phyloP scores from a whole-genome alignment of 805 yeast genomes.

The Kregervanrija delftensis region DNA sequence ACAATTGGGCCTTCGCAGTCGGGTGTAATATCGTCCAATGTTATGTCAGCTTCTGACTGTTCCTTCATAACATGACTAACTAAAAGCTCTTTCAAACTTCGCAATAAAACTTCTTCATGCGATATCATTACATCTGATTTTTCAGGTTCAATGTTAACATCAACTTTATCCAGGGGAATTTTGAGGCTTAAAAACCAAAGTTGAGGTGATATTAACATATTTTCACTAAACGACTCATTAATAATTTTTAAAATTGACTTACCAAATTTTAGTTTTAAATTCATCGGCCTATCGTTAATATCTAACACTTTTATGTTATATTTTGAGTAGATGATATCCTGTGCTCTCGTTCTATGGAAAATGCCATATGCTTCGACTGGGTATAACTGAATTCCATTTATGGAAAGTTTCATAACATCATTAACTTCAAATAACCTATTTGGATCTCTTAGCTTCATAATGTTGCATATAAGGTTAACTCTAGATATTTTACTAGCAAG shows the following conservation, averaged over 20 bases:
- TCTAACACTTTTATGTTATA: conserved; percentile 23
- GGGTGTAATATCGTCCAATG: neutral
- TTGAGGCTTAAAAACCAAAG: conserved; percentile 31
- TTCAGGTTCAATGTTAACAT: conserved; percentile 39
- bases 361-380: conserved; percentile 13
- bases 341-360: conserved; percentile 30
- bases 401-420: neutral
- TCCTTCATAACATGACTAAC: conserved; percentile 3
- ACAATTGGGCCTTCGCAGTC: neutral
- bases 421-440: conserved; percentile 14
- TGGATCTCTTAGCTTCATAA: conserved; percentile 14
- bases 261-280: conserved; percentile 25
- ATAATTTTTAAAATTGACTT: conserved; percentile 21
- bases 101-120: conserved; percentile 16
- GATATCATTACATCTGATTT: conserved; percentile 33
- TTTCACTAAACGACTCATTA: conserved; percentile 17
- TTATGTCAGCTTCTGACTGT: neutral
- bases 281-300: conserved; percentile 29
- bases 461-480: conserved; percentile 9
- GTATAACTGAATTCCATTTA: neutral
- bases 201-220: conserved; percentile 23
- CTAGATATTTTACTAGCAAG: conserved; percentile 8
- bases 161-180: conserved; percentile 19
- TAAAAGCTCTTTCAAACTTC: conserved; percentile 9
- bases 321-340: conserved; percentile 19